Base-by-base conservation (phyloP, 192 early-diverging fungal genomes). In the Coemansia sp. region DNA sequence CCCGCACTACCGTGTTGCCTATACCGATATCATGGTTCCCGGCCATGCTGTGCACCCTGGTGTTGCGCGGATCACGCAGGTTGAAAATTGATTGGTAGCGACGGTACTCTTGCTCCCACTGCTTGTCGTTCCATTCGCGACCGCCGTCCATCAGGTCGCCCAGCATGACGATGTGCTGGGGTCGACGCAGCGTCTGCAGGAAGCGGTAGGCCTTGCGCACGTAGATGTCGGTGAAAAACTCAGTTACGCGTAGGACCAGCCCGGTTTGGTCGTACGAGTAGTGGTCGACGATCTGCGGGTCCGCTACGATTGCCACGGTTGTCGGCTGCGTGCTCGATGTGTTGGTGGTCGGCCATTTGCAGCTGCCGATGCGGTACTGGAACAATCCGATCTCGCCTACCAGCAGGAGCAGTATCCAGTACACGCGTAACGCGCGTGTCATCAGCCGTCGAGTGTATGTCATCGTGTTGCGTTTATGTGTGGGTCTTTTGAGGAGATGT, bases 1-100 rank as follows among this genome's bases (percentile, higher is more conserved):
- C 7, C 0, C 17, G 41, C 19, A 82, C 62, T 14, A 92, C 57
- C 0, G 79, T 78, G 51, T 87, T 76, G 15, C 90, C 86, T 38
- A 90, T 90, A 0, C 95, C 95, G 44, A 95, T 86, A 67, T 98
- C 95, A 67, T 98, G 95, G 71, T 95, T 98, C 4, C 95, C 95
- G 3, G 87, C 88, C 70, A 90, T 86, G 61, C 88, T 80, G 13
- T 82, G 79, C 3, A 85, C 67, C 18, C 55, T 61, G 9, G 50
- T 44, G 19, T 0, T 22, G 0, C 52, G 25, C 0, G 75, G 80
- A 18, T 65, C 60, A 25, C 66, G 34, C 64, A 55, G 74, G 60
- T 13, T 9, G 64, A 86, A 88, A 14, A 90, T 71, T 18, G 79
- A 53, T 12, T 71, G 25, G 49, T 86, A 84, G 4, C 88, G 77